A percentile compares a stretch with the other conserved stretches of the same genome.
phyloP scores from a whole-genome alignment of 2,329 filamentous ascomycete genomes.

The Aspergillus sergii region DNA sequence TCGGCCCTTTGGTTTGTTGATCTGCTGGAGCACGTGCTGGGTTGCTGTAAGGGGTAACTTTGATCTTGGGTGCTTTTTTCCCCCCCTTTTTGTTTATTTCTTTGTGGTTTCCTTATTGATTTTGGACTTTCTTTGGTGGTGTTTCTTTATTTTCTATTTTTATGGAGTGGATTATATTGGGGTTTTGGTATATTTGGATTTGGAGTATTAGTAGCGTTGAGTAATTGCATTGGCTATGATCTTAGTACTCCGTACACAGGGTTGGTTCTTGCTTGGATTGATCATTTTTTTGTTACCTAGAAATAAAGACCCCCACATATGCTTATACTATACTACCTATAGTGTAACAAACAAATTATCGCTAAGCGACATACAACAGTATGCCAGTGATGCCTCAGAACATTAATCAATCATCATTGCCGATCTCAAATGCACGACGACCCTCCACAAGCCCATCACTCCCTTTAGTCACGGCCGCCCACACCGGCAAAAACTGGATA shows the following conservation, averaged over 20 bases:
- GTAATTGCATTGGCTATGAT: neutral
- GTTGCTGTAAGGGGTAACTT: neutral
- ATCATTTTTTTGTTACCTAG: neutral
- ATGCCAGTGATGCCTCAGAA: neutral
- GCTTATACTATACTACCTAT: slow-evolving; percentile 1
- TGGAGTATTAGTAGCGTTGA: no score
- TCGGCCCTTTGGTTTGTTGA: no score
- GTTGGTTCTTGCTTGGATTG: neutral
- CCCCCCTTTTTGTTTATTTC: neutral
- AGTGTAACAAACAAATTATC: neutral
- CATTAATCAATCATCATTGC: neutral
- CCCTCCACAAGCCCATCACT: slow-evolving; percentile 81
- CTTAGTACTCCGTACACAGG: neutral
- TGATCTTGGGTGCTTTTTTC: neutral
- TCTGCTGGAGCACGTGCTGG: neutral
- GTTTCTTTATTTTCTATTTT: neutral
- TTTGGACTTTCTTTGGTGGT: neutral
- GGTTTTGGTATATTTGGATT: no score
- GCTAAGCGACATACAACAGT: neutral
- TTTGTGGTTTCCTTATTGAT: no score
- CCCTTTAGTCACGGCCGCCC: slow-evolving; percentile 76
- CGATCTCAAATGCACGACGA: slow-evolving; percentile 66
- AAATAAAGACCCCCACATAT: neutral
- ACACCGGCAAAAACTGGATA: slow-evolving; percentile 72
- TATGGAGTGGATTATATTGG: no score